Evolutionary conservation across 2,329 filamentous ascomycete genomes (phyloP).

Genomic region (Aspergillus ochraceoroseus): DNA sequence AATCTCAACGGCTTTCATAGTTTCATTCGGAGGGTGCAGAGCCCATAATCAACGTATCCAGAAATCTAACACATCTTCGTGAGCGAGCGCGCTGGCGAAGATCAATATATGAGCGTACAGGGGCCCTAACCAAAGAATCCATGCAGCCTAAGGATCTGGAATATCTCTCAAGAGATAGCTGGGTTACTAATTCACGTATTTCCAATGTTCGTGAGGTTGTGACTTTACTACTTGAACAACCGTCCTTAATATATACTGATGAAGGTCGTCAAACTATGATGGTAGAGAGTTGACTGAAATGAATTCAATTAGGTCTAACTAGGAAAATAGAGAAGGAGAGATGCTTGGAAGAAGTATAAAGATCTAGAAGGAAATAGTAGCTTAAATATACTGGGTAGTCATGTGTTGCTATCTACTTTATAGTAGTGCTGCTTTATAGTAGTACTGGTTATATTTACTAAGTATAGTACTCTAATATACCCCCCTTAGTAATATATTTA

Average conservation of each 20-base stretch:
- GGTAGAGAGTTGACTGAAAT: too few relatives aligned
- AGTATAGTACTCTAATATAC: too few relatives aligned
- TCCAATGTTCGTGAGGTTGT: slow-evolving; percentile 26
- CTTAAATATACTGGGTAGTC: too few relatives aligned
- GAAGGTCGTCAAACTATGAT: too few relatives aligned
- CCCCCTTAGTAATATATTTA: too few relatives aligned
- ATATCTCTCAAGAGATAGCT: slow-evolving; percentile 12
- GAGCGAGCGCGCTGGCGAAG: slow-evolving; percentile 32
- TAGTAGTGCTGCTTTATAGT: too few relatives aligned
- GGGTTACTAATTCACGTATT: not conserved
- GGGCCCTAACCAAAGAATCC: not conserved
- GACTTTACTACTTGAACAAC: slow-evolving; percentile 23
- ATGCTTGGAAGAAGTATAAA: too few relatives aligned
- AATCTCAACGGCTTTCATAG: slow-evolving; percentile 9
- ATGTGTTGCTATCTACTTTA: too few relatives aligned
- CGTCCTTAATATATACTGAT: slow-evolving; percentile 20
- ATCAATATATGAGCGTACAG: slow-evolving; percentile 36
- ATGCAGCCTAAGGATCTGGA: slow-evolving; percentile 1
- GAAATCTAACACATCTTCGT: slow-evolving; percentile 5
- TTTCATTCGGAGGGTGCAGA: slow-evolving; percentile 1
- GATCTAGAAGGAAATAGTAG: too few relatives aligned
- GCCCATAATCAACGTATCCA: not conserved
- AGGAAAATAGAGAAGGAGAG: too few relatives aligned
- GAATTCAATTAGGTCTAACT: too few relatives aligned
- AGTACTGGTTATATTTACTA: too few relatives aligned